These are phyloP conservation scores for Quercus wislizeni DNA, from an alignment of 306 rosid genomes.

Conservation along the genomic window DNA sequence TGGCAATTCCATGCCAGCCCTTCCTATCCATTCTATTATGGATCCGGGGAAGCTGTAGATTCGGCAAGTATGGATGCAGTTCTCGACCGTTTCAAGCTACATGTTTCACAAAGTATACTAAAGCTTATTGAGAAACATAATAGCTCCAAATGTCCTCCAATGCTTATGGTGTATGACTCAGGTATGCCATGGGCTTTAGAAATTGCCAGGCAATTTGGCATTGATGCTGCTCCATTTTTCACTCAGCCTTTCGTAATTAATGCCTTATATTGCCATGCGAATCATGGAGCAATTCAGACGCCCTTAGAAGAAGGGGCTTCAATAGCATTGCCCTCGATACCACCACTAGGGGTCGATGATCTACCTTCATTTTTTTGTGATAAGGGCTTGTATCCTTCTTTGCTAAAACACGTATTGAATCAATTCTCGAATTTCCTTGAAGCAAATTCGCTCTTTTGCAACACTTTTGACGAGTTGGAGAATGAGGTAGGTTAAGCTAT, in stretches of 20 bases:
- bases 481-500: no score
- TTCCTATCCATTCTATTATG: not conserved
- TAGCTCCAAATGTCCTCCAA: not conserved
- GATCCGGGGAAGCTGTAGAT: not conserved
- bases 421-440: no score
- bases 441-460: no score
- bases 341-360: not conserved
- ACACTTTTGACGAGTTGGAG: no score
- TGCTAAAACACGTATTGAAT: not conserved
- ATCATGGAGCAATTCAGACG: not conserved
- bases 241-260: slow-evolving; percentile 22
- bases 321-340: slow-evolving; percentile 5
- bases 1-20: not conserved
- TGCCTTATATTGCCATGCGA: not conserved
- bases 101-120: not conserved
- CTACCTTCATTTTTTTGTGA: slow-evolving; percentile 1
- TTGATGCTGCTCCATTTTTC: slow-evolving; percentile 24
- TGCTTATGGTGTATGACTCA: slow-evolving; percentile 23
- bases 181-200: slow-evolving; percentile 28
- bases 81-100: not conserved
- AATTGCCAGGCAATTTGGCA: slow-evolving; percentile 19
- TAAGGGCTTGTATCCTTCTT: not conserved
- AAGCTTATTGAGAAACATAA: not conserved
- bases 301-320: slow-evolving; percentile 2
- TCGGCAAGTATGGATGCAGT: not conserved